phyloP scores from a whole-genome alignment of 1,284 basidiomycete genomes.

The Cryptococcus amylolentus region DNA sequence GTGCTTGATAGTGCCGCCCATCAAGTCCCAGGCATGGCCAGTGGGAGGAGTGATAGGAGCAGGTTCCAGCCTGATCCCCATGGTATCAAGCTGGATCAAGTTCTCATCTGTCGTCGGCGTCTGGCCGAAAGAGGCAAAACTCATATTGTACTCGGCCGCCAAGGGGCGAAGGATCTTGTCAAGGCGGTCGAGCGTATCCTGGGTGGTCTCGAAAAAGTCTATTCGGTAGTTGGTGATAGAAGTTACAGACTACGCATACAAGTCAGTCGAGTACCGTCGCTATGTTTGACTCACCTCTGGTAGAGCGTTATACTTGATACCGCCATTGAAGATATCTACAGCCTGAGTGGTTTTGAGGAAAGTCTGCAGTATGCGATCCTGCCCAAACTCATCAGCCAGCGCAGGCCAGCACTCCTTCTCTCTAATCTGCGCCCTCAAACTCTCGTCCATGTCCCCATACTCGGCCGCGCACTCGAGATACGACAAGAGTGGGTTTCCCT shows the following conservation, averaged over 20 bases:
- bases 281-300: conserved; percentile 11
- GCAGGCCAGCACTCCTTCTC: neutral
- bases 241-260: conserved; percentile 6
- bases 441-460: conserved; percentile 5
- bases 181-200: conserved; percentile 3
- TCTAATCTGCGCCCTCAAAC: conserved; percentile 5
- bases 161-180: conserved; percentile 8
- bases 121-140: conserved; percentile 13
- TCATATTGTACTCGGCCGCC: conserved; percentile 11
- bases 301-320: conserved; percentile 25
- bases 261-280: neutral
- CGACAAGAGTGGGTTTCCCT: conserved; percentile 12
- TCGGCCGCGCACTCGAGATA: conserved; percentile 20
- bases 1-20: conserved; percentile 19
- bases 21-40: conserved; percentile 13
- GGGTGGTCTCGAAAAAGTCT: conserved; percentile 17
- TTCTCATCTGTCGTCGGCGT: conserved; percentile 12
- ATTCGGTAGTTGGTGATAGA: conserved; percentile 20
- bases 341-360: conserved; percentile 21
- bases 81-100: conserved; percentile 13
- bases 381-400: neutral
- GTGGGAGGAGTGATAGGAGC: conserved; percentile 16
- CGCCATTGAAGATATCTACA: conserved; percentile 17
- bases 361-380: conserved; percentile 6
- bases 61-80: conserved; percentile 11